phyloP scores from a whole-genome alignment of 164 flowering plant genomes.

The Hamamelis virginiana region DNA sequence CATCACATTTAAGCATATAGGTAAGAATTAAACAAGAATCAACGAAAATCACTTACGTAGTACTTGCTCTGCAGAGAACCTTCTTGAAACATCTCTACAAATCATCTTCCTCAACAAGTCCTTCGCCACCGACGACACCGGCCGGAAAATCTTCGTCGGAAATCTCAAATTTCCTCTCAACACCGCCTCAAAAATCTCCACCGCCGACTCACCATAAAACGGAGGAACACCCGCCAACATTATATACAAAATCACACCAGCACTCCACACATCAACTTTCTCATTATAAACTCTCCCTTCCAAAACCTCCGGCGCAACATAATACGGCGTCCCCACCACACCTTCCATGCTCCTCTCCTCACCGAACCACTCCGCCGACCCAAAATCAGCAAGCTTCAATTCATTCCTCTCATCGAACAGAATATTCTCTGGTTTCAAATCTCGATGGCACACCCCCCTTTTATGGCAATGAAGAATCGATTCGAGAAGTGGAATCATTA shows the following conservation, averaged over 20 bases:
- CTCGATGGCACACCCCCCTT: slow-evolving; percentile 59
- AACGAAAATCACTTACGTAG: slow-evolving; percentile 54
- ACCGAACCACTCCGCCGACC: slow-evolving; percentile 61
- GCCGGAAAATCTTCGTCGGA: slow-evolving; percentile 49
- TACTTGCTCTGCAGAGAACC: slow-evolving; percentile 63
- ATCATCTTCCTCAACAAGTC: slow-evolving; percentile 70
- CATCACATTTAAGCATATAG: too few species aligned
- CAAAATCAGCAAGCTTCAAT: slow-evolving; percentile 67
- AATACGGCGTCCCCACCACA: slow-evolving; percentile 84
- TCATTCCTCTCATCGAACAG: slow-evolving; percentile 39
- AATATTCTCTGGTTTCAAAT: slow-evolving; percentile 73
- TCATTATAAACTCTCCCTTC: slow-evolving; percentile 60
- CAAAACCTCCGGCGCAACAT: slow-evolving; percentile 86
- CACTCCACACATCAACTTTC: slow-evolving; percentile 88
- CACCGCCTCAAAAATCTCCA: slow-evolving; percentile 70
- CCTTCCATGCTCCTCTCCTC: slow-evolving; percentile 40
- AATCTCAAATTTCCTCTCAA: slow-evolving; percentile 64
- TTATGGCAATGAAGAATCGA: slow-evolving; percentile 61
- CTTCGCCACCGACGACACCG: slow-evolving; percentile 57
- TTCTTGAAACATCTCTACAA: slow-evolving; percentile 45
- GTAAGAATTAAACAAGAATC: not conserved
- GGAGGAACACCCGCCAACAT: slow-evolving; percentile 80
- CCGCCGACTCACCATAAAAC: slow-evolving; percentile 63
- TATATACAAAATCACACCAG: slow-evolving; percentile 71
- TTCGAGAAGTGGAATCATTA: slow-evolving; percentile 35